Evolutionary conservation across 2,329 filamentous ascomycete species (phyloP).

Genomic region (Ophiostoma triangulosporum): DNA sequence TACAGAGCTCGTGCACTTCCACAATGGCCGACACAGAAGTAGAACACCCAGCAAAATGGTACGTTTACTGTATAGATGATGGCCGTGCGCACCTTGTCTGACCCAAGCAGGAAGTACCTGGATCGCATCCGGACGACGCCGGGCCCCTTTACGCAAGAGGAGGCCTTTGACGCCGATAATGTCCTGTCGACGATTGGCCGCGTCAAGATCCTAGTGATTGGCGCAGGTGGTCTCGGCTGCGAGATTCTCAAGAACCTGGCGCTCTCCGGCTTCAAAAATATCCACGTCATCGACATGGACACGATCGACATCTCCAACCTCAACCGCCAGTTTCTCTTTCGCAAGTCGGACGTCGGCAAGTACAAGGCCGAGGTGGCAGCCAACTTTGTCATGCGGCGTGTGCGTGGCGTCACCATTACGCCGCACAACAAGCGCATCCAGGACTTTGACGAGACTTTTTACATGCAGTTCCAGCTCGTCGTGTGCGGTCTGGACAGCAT

Average conservation of each 20-base stretch:
- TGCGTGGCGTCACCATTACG: slow-evolving; percentile 84
- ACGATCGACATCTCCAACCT: slow-evolving; percentile 98
- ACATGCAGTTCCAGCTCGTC: slow-evolving; percentile 90
- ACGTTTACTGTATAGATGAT: no score
- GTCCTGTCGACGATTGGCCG: slow-evolving; percentile 44
- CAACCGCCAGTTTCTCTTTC: slow-evolving; percentile 94
- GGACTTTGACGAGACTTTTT: slow-evolving; percentile 91
- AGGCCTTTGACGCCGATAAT: slow-evolving; percentile 41
- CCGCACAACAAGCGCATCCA: slow-evolving; percentile 92
- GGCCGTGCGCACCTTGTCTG: no score
- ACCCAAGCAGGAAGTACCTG: slow-evolving; percentile 56
- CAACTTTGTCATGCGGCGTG: slow-evolving; percentile 75
- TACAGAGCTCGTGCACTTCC: background rate
- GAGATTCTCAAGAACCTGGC: slow-evolving; percentile 95
- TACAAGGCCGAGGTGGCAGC: slow-evolving; percentile 90
- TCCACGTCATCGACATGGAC: slow-evolving; percentile 99
- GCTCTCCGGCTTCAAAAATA: slow-evolving; percentile 87
- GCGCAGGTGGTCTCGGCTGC: slow-evolving; percentile 86
- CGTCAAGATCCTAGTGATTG: slow-evolving; percentile 65
- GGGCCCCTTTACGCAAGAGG: slow-evolving; percentile 59
- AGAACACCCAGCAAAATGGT: slow-evolving; percentile 8
- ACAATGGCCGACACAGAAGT: slow-evolving; percentile 7
- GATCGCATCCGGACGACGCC: slow-evolving; percentile 63
- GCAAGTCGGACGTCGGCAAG: slow-evolving; percentile 79
- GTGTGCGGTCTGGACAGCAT: slow-evolving; percentile 94